Conservation (phyloP, 805 yeast species). For the Nakazawaea pomicola region DNA sequence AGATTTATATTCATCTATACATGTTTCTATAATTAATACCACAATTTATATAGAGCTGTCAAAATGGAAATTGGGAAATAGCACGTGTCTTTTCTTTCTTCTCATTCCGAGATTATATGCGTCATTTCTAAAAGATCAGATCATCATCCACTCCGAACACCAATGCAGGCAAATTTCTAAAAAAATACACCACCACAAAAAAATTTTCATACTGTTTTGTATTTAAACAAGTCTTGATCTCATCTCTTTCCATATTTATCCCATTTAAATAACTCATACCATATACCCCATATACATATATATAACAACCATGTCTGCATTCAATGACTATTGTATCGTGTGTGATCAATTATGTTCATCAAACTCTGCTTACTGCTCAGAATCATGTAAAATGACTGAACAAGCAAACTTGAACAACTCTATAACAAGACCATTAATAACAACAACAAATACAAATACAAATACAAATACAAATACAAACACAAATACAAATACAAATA, state of each 20-base stretch:
- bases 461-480: not conserved
- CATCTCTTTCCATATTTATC: not conserved
- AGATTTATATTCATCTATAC: too few relatives aligned
- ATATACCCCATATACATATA: not conserved
- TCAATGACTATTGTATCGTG: constrained; percentile 31
- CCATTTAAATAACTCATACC: not conserved
- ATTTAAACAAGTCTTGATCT: not conserved
- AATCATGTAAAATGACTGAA: constrained; percentile 23
- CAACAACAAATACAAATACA: constrained; percentile 1
- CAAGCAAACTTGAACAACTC: constrained; percentile 8
- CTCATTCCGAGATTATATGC: not conserved
- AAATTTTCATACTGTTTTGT: too few relatives aligned
- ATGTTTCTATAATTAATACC: too few relatives aligned
- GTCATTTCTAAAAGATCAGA: not conserved
- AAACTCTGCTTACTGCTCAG: constrained; percentile 29
- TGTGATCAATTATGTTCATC: constrained; percentile 29
- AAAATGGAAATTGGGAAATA: not conserved
- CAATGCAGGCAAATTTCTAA: too few relatives aligned
- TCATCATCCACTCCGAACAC: not conserved
- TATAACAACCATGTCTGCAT: constrained; percentile 31
- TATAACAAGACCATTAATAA: not conserved
- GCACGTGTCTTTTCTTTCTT: constrained; percentile 1
- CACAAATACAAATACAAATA: too few relatives aligned
- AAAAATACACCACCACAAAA: too few relatives aligned
- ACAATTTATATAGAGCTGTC: not conserved